Conservation (phyloP, 345 rosid genomes). For the Euclidium syriacum region DNA sequence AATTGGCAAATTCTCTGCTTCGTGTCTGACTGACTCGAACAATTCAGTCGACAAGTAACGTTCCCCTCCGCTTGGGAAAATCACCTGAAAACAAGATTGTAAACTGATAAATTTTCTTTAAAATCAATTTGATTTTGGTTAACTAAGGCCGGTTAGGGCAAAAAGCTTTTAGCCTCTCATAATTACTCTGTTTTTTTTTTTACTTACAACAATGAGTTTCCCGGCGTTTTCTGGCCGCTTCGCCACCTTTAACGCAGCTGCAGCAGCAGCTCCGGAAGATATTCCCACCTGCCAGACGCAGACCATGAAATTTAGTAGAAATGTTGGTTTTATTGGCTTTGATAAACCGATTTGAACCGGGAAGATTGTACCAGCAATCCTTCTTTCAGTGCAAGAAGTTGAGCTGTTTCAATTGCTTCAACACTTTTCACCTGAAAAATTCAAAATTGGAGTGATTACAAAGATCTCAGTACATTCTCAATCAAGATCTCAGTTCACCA, state of each 20-base stretch:
- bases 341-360: background rate
- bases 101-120: background rate
- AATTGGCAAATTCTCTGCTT: slow-evolving; percentile 47
- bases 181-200: background rate
- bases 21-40: slow-evolving; percentile 46
- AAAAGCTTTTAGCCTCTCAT: background rate
- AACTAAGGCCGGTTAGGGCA: background rate
- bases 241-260: slow-evolving; percentile 45
- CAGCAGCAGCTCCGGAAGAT: slow-evolving; percentile 52
- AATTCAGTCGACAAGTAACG: slow-evolving; percentile 60
- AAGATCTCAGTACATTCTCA: background rate
- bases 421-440: slow-evolving; percentile 30
- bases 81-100: slow-evolving; percentile 23
- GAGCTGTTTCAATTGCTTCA: slow-evolving; percentile 38
- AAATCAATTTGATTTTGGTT: background rate
- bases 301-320: background rate
- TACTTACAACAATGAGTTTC: slow-evolving; percentile 51
- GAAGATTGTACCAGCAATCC: slow-evolving; percentile 36
- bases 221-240: too few species aligned
- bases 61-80: slow-evolving; percentile 77
- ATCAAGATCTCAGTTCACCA: background rate
- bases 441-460: background rate
- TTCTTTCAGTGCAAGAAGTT: slow-evolving; percentile 39
- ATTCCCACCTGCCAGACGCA: slow-evolving; percentile 38
- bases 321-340: background rate